Base-by-base conservation (phyloP, 345 rosid genomes). In the Euphorbia peplus region DNA sequence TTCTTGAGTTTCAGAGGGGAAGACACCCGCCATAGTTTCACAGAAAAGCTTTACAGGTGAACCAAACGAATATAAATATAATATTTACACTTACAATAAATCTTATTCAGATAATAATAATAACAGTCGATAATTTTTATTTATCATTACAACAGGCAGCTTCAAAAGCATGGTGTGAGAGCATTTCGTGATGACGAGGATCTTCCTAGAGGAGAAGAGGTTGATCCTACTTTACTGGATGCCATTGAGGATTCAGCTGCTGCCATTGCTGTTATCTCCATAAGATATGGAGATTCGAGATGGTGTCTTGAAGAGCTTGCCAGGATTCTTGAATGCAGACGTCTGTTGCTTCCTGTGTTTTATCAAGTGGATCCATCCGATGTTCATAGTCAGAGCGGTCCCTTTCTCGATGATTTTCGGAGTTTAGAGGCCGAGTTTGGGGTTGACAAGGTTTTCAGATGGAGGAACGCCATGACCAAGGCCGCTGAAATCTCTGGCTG, bases 1-100 rank as follows among this genome's bases (percentile, higher is more conserved):
- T 85, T 87, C 73, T 72, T 87, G 13, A 87, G 89, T 22, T 87
- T 87, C 75, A 75, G 86, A 21, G 86, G 88, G 18, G 82, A 71
- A 61, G 91, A 87, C 72, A 84, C 86, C 14, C 81, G 91, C 53
- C 4, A 29, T 2, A 69, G 42, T 66, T 32, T 87, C 76, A 75
- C 84, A 4, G 26, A 7, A 48, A 21, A 29, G 3, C 76, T 87
- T 74, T 69, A 76, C 67, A 24, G n/a, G n/a, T n/a, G n/a, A n/a
- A n/a, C n/a, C n/a, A n/a, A n/a, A n/a, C n/a, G n/a, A n/a, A n/a
- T n/a, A n/a, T n/a, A n/a, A n/a, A n/a, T n/a, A n/a, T n/a, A n/a
- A n/a, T n/a, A n/a, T n/a, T n/a, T n/a, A n/a, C n/a, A n/a, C n/a
- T n/a, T n/a, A n/a, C n/a, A n/a, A n/a, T n/a, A n/a, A n/a, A n/a